Evolutionary conservation across 1,284 basidiomycete genomes (phyloP), one percentile per base, ranked within the genome.

Genomic region (Irpex sp.): DNA sequence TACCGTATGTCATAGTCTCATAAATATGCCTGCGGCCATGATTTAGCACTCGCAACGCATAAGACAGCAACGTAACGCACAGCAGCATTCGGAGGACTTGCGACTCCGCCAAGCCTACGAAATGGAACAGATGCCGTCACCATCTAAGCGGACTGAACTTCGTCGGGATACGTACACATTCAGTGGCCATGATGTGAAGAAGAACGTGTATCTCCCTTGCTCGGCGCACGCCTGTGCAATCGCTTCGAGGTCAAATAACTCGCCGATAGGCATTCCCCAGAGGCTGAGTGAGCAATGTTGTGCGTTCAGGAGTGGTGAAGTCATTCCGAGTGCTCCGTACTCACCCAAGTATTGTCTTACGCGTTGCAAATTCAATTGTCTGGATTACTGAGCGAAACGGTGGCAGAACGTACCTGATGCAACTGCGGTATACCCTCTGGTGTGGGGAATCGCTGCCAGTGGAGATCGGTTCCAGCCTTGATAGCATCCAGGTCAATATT

Each of bases 241-340:
- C 62, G 80, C 80, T 71, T 90, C 87, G 44, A 89, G 75, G 72
- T 90, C 88, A 71, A 90, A 89, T 66, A 89, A 81, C 74, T 90
- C 88, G 15, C 86, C 86, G 59, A 89, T 85, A 13, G 88, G 88
- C 87, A 89, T 89, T 9, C 87, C 86, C 85, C 85, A 89, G 6
- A 88, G 74, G 3, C 87, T 57, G 21, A 62, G 15, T 37, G 34
- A 59, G 40, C 0, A 44, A 15, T 7, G 15, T 44, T 26, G 9
- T n/a, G n/a, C 17, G 31, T 9, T 15, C 19, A 15, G 36, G n/a
- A 57, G 34, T 15, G 40, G 15, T 44, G 40, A 17, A n/a, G 31
- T 19, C 11, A 26, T 83, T 26, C 26, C 26, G 26, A 26, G 3
- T 26, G 26, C 3, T 26, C 26, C 3, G 2, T 26, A 4, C 26